Base-by-base conservation (phyloP, 768 basidiomycete species). In the Naganishia antarctica region DNA sequence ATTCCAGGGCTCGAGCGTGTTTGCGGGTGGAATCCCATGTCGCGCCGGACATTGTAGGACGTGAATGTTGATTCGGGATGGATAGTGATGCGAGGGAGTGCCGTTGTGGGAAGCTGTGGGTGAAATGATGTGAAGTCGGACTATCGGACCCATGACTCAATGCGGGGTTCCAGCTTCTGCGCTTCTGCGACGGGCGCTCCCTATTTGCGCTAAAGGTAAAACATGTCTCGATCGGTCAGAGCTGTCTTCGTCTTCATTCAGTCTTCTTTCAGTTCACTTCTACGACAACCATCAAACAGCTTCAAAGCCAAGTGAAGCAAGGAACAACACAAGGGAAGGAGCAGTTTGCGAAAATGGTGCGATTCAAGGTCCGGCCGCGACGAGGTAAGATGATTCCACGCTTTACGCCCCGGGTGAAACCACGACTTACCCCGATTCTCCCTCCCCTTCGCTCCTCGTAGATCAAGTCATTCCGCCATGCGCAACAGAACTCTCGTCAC, bases 1-100 rank as follows among this genome's bases (percentile, higher is more conserved):
- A 90, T 75, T 98, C 94, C 28, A 97, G 85, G 4, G 92, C 92
- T 71, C 93, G 83, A 79, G 90, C 90, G 78, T 94, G 91, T 60
- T 91, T 81, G 71, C 96, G 89, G 32, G 97, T 82, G 61, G 87
- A 84, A 70, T 98, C 94, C 80, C 92, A 93, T 37, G 72, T 60
- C 40, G 73, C 61, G 34, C 37, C 53, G 37, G 53, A 57, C 53
- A 57, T 57, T 66, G 61, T 11, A 75, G 64, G 13, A 51, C 32
- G 21, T 68, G 47, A 6, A 67, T 50, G 46, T 69, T 70, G 8
- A 65, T 57, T 61, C 4, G 71, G 46, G 25, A 60, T 16, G 9
- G 47, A 37, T 26, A 71, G 50, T 4, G 66, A 59, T 23, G 32
- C 9, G 41, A 69, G 58, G 28, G n/a, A 23, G 9, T 18, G 18